These are phyloP conservation scores for Teunomyces aglyptinius DNA, from an alignment of 805 yeast genomes.

Conservation along the genomic window DNA sequence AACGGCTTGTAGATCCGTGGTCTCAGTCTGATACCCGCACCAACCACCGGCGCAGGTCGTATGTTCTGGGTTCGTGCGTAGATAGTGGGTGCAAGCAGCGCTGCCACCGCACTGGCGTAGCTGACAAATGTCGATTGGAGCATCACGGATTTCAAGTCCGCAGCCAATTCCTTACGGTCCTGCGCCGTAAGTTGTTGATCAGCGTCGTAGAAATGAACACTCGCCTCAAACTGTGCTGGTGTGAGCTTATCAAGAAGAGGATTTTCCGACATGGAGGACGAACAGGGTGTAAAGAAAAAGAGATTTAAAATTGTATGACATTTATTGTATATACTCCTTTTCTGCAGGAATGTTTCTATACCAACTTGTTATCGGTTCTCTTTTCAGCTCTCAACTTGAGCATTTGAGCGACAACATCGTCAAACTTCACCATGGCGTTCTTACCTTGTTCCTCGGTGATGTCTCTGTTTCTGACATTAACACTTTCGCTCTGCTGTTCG, in stretches of 20 bases:
- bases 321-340: background rate
- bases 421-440: slow-evolving; percentile 76
- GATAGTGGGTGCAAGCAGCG: slow-evolving; percentile 31
- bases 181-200: slow-evolving; percentile 30
- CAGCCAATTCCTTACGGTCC: slow-evolving; percentile 31
- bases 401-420: slow-evolving; percentile 69
- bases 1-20: slow-evolving; percentile 31
- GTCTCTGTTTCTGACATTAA: slow-evolving; percentile 96
- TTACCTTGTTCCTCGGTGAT: slow-evolving; percentile 89
- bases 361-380: slow-evolving; percentile 62
- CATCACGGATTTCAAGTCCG: slow-evolving; percentile 27
- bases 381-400: slow-evolving; percentile 64
- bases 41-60: slow-evolving; percentile 5
- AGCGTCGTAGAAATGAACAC: slow-evolving; percentile 40
- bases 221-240: slow-evolving; percentile 25
- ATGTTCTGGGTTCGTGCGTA: slow-evolving; percentile 12
- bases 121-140: slow-evolving; percentile 25
- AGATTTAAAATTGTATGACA: background rate
- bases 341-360: slow-evolving; percentile 5
- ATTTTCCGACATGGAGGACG: background rate
- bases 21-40: slow-evolving; percentile 3
- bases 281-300: background rate
- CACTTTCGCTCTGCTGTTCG: slow-evolving; percentile 75
- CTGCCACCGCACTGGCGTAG: slow-evolving; percentile 23
- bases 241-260: slow-evolving; percentile 2